phyloP scores from a whole-genome alignment of 805 yeast genomes.

The Kuraishia hungarica region DNA sequence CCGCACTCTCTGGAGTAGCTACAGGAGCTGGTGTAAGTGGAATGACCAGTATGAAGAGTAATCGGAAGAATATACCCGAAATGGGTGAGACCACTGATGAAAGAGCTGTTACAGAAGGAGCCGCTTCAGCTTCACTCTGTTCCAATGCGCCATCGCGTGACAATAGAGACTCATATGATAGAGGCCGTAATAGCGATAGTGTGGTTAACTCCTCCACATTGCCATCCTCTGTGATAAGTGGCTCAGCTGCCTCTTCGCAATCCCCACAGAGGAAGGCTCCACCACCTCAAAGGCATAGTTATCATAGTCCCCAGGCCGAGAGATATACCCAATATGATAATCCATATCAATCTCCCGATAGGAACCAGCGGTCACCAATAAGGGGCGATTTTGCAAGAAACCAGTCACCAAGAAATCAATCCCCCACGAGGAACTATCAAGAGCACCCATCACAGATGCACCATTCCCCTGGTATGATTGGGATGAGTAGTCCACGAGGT shows the following conservation, averaged over 20 bases:
- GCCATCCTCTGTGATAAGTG: not conserved
- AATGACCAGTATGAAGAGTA: too few relatives aligned
- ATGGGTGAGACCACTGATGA: too few relatives aligned
- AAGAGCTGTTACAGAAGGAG: not conserved
- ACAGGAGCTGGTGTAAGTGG: too few relatives aligned
- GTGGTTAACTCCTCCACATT: not conserved
- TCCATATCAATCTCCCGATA: not conserved
- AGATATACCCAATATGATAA: not conserved
- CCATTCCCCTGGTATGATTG: not conserved
- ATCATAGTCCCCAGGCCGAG: not conserved
- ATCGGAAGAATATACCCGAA: not conserved
- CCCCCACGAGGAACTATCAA: not conserved
- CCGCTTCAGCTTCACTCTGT: too few relatives aligned
- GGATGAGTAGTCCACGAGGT: not conserved
- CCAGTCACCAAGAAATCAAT: not conserved
- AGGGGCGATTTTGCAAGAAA: not conserved
- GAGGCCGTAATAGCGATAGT: not conserved
- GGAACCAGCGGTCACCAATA: not conserved
- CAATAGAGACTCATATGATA: not conserved
- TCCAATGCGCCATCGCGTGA: too few relatives aligned
- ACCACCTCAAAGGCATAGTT: not conserved
- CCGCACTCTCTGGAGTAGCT: not conserved
- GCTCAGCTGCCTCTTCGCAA: not conserved
- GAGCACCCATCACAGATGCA: not conserved
- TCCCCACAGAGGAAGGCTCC: not conserved